Evolutionary conservation across 108 stramenopile genomes (phyloP), one percentile per base, ranked within the genome.

Genomic region (Schizochytrium sp.): DNA sequence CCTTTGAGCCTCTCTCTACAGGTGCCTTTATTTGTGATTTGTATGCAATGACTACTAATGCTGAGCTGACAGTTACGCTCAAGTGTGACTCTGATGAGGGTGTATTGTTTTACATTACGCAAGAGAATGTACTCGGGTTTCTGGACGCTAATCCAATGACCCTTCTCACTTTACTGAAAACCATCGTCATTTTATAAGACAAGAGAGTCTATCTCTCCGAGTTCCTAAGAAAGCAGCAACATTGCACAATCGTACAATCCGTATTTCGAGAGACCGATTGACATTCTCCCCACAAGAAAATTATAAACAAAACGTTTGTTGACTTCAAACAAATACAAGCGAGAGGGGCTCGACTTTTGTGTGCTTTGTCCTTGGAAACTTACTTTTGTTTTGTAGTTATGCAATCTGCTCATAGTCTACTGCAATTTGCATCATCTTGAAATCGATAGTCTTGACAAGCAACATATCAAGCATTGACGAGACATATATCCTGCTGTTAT

Each of bases 121-220:
- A 83, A 50, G 76, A 83, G 28, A 83, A 83, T 2, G 76, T 83
- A 5, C 76, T 83, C 47, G 76, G 76, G 8, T 83, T 83, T 2
- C 76, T 83, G 4, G 76, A 83, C 28, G 76, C 76, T 13, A 83
- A 83, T 42, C 76, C 76, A 7, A 83, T 83, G 76, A 83, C 53
- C 50, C 53, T 83, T 10, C 53, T 83, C 0, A 55, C 76, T 42
- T 28, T 83, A 46, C 40, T 83, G 76, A 49, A 55, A 40, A 55
- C 76, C 28, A 55, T 83, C 50, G 53, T 83, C 53, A 83, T 83
- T 50, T 53, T 83, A 13, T 83, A 83, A 53, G 12, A 53, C 55
- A 83, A 53, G 12, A 53, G 59, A 60, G 59, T n/a, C 19, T n/a
- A n/a, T n/a, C 59, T 60, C 28, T 1, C 59, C 28, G 17, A n/a